phyloP scores from a whole-genome alignment of 2,329 filamentous ascomycete species.

The Pseudocercospora musae region DNA sequence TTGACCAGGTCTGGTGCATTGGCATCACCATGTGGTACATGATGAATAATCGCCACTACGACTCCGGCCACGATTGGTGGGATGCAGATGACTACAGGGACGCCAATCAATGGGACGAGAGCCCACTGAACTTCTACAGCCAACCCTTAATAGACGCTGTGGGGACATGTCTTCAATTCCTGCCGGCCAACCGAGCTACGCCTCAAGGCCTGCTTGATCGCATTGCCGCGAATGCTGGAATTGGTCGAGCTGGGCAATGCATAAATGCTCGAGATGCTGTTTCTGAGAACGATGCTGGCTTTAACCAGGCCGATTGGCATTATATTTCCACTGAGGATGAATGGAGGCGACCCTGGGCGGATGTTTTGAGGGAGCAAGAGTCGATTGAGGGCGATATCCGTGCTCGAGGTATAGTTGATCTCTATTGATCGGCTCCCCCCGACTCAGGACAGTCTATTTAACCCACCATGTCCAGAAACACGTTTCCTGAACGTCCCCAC shows the following conservation, averaged over 20 bases:
- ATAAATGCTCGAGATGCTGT: background rate
- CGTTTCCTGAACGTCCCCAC: too few relatives aligned
- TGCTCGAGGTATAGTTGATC: too few relatives aligned
- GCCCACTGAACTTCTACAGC: background rate
- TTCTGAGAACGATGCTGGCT: background rate
- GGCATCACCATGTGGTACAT: background rate
- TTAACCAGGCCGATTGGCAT: background rate
- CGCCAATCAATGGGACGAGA: background rate
- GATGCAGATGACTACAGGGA: background rate
- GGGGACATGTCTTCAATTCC: background rate
- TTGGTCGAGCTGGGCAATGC: background rate
- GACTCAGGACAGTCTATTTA: too few relatives aligned
- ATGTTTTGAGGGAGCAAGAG: background rate
- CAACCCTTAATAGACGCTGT: background rate
- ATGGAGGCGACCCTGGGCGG: background rate
- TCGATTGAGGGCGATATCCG: background rate
- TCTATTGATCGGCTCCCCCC: too few relatives aligned
- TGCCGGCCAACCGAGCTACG: background rate
- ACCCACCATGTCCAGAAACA: too few relatives aligned
- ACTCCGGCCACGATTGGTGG: background rate
- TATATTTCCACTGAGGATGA: background rate
- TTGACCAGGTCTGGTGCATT: background rate
- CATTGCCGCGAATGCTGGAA: background rate
- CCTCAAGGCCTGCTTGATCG: background rate
- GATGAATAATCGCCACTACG: background rate